These are phyloP conservation scores for Penicillium sp. DNA, from an alignment of 2,329 filamentous ascomycete species.

Conservation along the genomic window DNA sequence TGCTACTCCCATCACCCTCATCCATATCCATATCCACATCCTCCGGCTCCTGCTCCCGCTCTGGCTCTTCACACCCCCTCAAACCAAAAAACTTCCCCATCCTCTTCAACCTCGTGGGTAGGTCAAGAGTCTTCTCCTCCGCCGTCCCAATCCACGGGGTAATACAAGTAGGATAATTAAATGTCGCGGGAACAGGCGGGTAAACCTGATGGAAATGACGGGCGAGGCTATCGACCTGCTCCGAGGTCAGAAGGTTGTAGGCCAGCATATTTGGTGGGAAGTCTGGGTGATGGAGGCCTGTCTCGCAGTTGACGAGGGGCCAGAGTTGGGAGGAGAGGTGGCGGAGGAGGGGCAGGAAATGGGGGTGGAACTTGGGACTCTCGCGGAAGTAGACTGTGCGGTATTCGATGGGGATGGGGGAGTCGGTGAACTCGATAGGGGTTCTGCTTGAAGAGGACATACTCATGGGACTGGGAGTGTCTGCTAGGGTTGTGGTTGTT, in stretches of 20 bases:
- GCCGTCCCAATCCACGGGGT: slow-evolving; percentile 31
- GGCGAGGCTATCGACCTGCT: slow-evolving; percentile 43
- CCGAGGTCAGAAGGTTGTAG: slow-evolving; percentile 42
- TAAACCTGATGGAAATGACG: slow-evolving; percentile 44
- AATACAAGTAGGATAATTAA: slow-evolving; percentile 35
- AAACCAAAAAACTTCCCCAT: slow-evolving; percentile 47
- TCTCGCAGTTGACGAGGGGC: slow-evolving; percentile 39
- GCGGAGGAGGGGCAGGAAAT: slow-evolving; percentile 20
- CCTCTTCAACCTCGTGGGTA: slow-evolving; percentile 41
- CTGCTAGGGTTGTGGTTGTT: background rate
- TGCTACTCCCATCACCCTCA: too few relatives aligned
- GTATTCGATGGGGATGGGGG: background rate
- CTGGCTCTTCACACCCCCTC: slow-evolving; percentile 29
- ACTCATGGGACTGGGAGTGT: background rate
- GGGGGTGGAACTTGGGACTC: background rate
- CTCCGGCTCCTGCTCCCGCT: too few relatives aligned
- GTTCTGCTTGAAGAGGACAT: background rate
- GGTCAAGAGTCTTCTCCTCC: slow-evolving; percentile 21
- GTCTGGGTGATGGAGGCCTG: slow-evolving; percentile 35
- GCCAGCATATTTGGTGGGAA: slow-evolving; percentile 41
- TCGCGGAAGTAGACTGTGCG: background rate
- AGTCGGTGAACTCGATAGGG: background rate
- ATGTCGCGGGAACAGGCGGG: slow-evolving; percentile 33
- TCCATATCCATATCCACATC: background rate
- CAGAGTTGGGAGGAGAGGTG: slow-evolving; percentile 33